A percentile compares a stretch with the other conserved stretches of the same genome.
Conservation (phyloP, 2,329 filamentous ascomycete genomes). For the Graphilbum sp. region DNA sequence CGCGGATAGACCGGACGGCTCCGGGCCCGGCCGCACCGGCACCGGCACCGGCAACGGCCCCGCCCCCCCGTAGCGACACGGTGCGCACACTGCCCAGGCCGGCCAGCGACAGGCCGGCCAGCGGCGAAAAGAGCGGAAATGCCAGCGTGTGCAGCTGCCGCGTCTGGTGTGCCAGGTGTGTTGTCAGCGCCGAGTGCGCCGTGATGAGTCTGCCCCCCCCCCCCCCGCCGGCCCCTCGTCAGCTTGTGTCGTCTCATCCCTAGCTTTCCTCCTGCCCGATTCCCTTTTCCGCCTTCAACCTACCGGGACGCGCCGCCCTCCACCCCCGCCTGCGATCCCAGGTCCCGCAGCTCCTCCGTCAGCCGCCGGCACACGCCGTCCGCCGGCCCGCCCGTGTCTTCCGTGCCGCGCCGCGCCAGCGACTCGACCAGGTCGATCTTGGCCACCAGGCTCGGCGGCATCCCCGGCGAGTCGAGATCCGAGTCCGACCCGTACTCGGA, state of each 20-base stretch:
- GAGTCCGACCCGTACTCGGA: conserved; percentile 61
- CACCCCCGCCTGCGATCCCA: conserved; percentile 57
- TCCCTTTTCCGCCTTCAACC: background rate
- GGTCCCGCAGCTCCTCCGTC: conserved; percentile 50
- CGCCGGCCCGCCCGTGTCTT: conserved; percentile 45
- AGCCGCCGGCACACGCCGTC: conserved; percentile 55
- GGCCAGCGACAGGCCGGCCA: conserved; percentile 44
- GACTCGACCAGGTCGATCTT: conserved; percentile 60
- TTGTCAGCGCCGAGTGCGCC: conserved; percentile 56
- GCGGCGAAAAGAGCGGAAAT: conserved; percentile 53
- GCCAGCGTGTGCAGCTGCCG: conserved; percentile 59
- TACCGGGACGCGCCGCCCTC: conserved; percentile 58
- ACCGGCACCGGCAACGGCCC: background rate
- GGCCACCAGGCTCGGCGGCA: conserved; percentile 48
- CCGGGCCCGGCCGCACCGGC: background rate
- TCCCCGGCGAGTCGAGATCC: conserved; percentile 51
- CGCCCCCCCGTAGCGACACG: background rate
- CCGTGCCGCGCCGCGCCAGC: conserved; percentile 47
- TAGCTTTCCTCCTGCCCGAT: background rate
- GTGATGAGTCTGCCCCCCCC: conserved; percentile 64
- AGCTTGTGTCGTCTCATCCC: background rate
- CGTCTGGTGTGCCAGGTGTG: conserved; percentile 59
- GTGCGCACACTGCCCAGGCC: conserved; percentile 10
- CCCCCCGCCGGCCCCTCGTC: background rate
- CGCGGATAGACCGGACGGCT: background rate